These are phyloP conservation scores for Podila epicladia DNA, from an alignment of 192 early-diverging fungal species.

Conservation along the genomic window DNA sequence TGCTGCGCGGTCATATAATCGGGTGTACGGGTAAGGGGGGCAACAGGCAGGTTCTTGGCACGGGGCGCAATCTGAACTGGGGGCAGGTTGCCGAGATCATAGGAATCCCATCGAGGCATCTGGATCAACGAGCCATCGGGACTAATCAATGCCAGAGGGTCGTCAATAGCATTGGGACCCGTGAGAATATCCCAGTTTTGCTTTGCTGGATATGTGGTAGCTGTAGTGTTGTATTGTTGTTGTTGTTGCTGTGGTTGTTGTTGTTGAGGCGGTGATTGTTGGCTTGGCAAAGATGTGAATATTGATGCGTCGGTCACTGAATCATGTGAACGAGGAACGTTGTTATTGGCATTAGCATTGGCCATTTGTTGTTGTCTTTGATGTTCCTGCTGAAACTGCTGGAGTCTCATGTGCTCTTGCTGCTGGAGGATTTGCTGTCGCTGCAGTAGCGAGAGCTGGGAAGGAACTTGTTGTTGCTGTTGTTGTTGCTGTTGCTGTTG, in stretches of 20 bases:
- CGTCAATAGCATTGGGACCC: neutral
- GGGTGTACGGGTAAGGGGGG: conserved; percentile 17
- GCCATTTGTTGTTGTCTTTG: conserved; percentile 10
- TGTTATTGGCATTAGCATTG: conserved; percentile 11
- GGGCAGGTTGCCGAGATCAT: conserved; percentile 23
- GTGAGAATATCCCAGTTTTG: conserved; percentile 21
- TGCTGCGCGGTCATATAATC: conserved; percentile 6
- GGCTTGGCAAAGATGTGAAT: neutral
- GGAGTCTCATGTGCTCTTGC: conserved; percentile 29
- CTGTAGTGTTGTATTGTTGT: conserved; percentile 11
- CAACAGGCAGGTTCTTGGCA: conserved; percentile 33
- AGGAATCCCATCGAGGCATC: conserved; percentile 31
- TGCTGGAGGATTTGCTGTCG: conserved; percentile 35
- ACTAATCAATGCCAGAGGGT: conserved; percentile 29
- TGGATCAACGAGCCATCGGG: conserved; percentile 29
- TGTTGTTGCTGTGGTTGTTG: conserved; percentile 16
- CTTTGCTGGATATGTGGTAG: conserved; percentile 5
- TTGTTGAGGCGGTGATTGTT: conserved; percentile 7
- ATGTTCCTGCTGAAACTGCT: conserved; percentile 28
- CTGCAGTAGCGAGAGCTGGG: conserved; percentile 10
- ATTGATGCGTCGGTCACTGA: neutral
- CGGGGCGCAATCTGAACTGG: conserved; percentile 46
- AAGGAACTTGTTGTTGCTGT: conserved; percentile 2
- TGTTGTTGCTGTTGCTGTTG: neutral
- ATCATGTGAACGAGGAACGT: neutral